Percentiles rank a stretch among this genome's conserved stretches.
Conservation (phyloP, 345 rosid genomes). For the Eutrema yunnanense region DNA sequence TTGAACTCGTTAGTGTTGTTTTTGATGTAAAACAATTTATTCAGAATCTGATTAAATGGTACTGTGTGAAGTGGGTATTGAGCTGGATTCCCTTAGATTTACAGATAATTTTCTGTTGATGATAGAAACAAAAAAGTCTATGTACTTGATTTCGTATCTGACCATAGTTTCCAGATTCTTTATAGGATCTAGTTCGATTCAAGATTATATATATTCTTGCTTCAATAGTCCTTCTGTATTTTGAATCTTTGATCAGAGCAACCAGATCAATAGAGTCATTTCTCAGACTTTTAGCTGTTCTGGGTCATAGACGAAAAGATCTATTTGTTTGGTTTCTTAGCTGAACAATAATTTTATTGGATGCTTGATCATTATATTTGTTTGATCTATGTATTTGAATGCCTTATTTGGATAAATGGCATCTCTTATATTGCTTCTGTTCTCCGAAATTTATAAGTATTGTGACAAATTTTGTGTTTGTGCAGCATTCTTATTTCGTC, state of each 20-base stretch:
- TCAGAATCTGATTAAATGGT: constrained; percentile 9
- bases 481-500: constrained; percentile 31
- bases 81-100: constrained; percentile 12
- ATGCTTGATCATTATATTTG: neutral
- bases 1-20: constrained; percentile 20
- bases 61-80: constrained; percentile 22
- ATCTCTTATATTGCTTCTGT: neutral
- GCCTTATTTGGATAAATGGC: neutral
- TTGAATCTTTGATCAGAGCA: neutral
- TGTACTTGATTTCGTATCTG: constrained; percentile 2
- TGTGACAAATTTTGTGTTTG: neutral
- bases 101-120: neutral
- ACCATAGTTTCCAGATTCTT: neutral
- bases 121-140: neutral
- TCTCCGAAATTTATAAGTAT: neutral
- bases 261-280: neutral
- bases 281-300: neutral
- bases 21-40: neutral
- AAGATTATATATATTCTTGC: neutral
- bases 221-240: neutral
- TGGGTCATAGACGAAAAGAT: neutral
- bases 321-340: constrained; percentile 4
- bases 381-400: constrained; percentile 4
- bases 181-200: constrained; percentile 17
- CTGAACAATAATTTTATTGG: neutral